Conservation (phyloP, 225 moss, liverwort and hornwort genomes). For the Sphagnum contortum region DNA sequence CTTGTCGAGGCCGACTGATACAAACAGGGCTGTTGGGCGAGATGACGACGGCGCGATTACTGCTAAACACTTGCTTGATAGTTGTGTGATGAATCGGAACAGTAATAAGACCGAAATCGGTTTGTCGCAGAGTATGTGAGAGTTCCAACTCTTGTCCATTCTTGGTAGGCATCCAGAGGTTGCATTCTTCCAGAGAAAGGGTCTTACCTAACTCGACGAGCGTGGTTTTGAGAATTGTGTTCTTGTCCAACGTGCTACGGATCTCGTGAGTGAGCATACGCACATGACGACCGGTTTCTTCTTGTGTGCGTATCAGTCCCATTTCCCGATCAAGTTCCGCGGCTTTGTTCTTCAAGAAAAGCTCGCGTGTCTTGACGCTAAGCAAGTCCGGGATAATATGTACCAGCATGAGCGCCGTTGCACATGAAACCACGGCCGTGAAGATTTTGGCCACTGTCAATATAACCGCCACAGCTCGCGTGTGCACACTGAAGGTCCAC, state of each 20-base stretch:
- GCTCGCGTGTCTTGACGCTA: constrained; percentile 5
- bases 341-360: constrained; percentile 4
- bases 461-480: not conserved
- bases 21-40: constrained; percentile 2
- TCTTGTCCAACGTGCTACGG: not conserved
- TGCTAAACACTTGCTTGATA: constrained; percentile 5
- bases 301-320: constrained; percentile 3
- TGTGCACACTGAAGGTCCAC: constrained; percentile 2
- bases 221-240: constrained; percentile 4
- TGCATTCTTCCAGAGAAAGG: constrained; percentile 5
- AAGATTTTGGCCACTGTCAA: constrained; percentile 1
- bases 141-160: constrained; percentile 1
- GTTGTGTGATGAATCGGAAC: constrained; percentile 1
- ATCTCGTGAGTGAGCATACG: constrained; percentile 1
- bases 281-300: not conserved
- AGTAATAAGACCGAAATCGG: not conserved
- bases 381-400: constrained; percentile 7
- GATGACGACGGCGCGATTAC: constrained; percentile 4
- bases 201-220: constrained; percentile 5
- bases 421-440: constrained; percentile 4
- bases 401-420: constrained; percentile 5
- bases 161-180: constrained; percentile 1
- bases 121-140: constrained; percentile 2
- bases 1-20: not conserved
- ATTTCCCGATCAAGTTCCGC: constrained; percentile 4